A percentile compares a stretch with the other conserved stretches of the same genome.
Conservation (phyloP, 495 filamentous ascomycete genomes). For the Xylaria longipes region DNA sequence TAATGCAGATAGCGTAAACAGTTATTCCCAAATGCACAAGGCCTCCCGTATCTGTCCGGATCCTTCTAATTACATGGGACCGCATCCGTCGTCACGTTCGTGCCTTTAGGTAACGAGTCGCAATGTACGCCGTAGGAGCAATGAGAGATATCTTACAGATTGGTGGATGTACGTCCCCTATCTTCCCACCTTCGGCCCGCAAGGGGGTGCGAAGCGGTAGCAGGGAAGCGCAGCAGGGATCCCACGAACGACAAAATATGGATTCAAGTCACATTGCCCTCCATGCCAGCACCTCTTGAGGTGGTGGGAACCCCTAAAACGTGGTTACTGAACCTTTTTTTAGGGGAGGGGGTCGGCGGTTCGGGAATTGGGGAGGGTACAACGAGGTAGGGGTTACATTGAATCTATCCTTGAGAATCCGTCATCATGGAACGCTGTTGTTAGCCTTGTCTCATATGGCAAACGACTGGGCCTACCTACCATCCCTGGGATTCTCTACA, state of each 20-base stretch:
- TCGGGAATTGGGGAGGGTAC: not conserved
- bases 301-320: not conserved
- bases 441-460: slow-evolving; percentile 17
- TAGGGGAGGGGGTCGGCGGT: not conserved
- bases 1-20: not conserved
- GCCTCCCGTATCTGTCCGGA: not conserved
- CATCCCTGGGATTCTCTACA: not conserved
- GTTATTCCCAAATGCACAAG: not conserved
- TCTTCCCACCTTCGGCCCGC: slow-evolving; percentile 9
- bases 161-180: not conserved
- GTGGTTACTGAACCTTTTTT: not conserved
- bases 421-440: slow-evolving; percentile 11
- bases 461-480: not conserved
- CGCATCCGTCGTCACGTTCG: not conserved
- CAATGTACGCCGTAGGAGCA: not conserved
- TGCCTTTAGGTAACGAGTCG: not conserved
- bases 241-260: not conserved
- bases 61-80: not conserved
- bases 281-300: not conserved
- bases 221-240: not conserved
- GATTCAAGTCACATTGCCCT: slow-evolving; percentile 23
- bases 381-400: slow-evolving; percentile 1
- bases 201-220: slow-evolving; percentile 11
- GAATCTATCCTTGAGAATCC: slow-evolving; percentile 13
- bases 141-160: not conserved